Base-by-base conservation (phyloP, 805 yeast species). In the Myxozyma mucilagina region DNA sequence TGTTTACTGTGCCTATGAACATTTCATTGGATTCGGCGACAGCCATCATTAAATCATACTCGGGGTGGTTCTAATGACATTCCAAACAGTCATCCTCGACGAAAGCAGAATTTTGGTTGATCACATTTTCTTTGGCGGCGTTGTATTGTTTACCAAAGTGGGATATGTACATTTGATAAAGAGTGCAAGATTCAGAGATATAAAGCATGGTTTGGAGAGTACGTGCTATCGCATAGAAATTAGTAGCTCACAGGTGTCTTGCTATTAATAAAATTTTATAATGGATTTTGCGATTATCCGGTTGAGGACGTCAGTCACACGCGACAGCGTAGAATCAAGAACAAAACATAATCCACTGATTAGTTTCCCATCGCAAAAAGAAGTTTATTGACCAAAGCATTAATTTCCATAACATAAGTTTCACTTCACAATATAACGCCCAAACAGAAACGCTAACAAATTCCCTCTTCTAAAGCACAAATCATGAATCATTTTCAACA, bases 1-100 rank as follows among this genome's bases (percentile, higher is more conserved):
- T 36, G 78, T 82, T 24, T 86, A 86, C 71, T 79, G 83, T 62
- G 82, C 83, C 38, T 85, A 84, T 70, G 91, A 87, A 74, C 69
- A 73, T 61, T 65, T 70, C 42, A 67, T 72, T 16, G 56, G 49
- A 7, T 35, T 48, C 38, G 55, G 47, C 11, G 53, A 38, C 11
- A 44, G 60, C 31, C 60, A 51, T 20, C 47, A 45, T 42, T 52
- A 52, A 41, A 11, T 10, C 44, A 4, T 24, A 16, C n/a, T 6
- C 14, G 39, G 5, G 6, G 32, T 8, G 14, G 10, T 44, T 20
- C 29, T 24, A 14, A 20, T 20, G n/a, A 2, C 34, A 11, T 44
- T 44, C 5, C 5, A 10, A 14, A 29, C n/a, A 24, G 29, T 24
- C 29, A 24, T 24, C 29, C 29, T 24, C 29, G 29, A 24, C 29